These are phyloP conservation scores for Arthromyces matolae DNA, from an alignment of 768 basidiomycete species.

Conservation along the genomic window DNA sequence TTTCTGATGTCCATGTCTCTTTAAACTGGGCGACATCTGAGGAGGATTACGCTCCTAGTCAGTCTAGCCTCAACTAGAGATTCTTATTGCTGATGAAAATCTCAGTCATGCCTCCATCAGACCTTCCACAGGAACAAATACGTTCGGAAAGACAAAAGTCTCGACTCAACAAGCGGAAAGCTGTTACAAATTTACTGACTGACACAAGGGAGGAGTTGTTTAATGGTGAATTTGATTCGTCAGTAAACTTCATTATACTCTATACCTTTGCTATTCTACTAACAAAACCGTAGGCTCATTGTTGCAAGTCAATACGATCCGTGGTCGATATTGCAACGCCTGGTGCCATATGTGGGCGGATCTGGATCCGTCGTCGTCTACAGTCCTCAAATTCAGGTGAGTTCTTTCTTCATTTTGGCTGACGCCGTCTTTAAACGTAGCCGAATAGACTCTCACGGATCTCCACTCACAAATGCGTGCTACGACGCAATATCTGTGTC, in stretches of 20 bases:
- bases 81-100: constrained; percentile 5
- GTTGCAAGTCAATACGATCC: constrained; percentile 85
- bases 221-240: constrained; percentile 87
- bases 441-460: constrained; percentile 64
- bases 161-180: constrained; percentile 75
- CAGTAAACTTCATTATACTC: constrained; percentile 17
- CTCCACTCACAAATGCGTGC: constrained; percentile 69
- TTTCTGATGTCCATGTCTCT: constrained; percentile 54
- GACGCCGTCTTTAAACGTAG: not conserved
- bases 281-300: constrained; percentile 51
- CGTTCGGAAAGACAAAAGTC: constrained; percentile 70
- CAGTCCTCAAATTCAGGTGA: constrained; percentile 74
- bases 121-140: constrained; percentile 52
- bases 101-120: constrained; percentile 57
- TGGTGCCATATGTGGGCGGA: constrained; percentile 77
- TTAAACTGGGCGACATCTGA: constrained; percentile 92
- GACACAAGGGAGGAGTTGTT: constrained; percentile 78
- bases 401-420: not conserved
- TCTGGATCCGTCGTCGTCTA: constrained; percentile 87
- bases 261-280: not conserved
- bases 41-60: constrained; percentile 69
- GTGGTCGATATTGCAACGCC: constrained; percentile 67
- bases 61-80: constrained; percentile 14
- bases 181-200: constrained; percentile 56
- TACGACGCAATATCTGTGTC: constrained; percentile 65